Evolutionary conservation across 371 early-diverging fungal species (phyloP), one percentile per base, ranked within the genome.

Genomic region (Nematocida minor): DNA sequence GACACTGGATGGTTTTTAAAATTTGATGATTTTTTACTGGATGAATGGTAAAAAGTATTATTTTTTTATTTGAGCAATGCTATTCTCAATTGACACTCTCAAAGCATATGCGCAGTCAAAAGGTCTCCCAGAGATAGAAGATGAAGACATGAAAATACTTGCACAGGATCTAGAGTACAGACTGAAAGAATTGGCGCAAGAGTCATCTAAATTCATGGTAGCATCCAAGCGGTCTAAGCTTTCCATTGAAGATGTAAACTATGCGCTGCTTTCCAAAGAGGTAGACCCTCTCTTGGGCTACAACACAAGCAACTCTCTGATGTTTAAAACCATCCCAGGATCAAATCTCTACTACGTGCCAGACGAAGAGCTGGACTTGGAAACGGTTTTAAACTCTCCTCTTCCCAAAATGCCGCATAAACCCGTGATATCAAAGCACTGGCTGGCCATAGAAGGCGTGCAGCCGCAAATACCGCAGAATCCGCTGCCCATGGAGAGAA

Each of bases 391-490:
- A 2, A 91, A 90, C 63, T 88, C 89, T 29, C 93, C 94, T 0
- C 86, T 97, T 18, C 99, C 97, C 0, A 90, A 91, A 64, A 91
- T 95, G 2, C 96, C 97, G n/a, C 79, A 81, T 36, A 81, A 69
- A 36, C 77, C 80, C 0, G 82, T 74, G 2, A 55, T 84, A 20
- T 82, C 83, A 84, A 92, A 90, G n/a, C 95, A 95, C 83, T 95
- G 95, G 94, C 89, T 99, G 14, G 96, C 97, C 2, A 91, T 99
- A 70, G 97, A 97, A 79, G 99, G 99, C 25, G 94, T 95, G 2
- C 97, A 99, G 83, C 99, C 99, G 40, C 90, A 91, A 14, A 96
- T 94, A 79, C 92, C 94, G 32, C 95, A 97, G 85, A 99, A 99
- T 82, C 97, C 97, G 25, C 88, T 91, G 1, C 90, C 91, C 0